Base-by-base conservation (phyloP, 805 yeast species). In the Cyberlindnera lachancei region DNA sequence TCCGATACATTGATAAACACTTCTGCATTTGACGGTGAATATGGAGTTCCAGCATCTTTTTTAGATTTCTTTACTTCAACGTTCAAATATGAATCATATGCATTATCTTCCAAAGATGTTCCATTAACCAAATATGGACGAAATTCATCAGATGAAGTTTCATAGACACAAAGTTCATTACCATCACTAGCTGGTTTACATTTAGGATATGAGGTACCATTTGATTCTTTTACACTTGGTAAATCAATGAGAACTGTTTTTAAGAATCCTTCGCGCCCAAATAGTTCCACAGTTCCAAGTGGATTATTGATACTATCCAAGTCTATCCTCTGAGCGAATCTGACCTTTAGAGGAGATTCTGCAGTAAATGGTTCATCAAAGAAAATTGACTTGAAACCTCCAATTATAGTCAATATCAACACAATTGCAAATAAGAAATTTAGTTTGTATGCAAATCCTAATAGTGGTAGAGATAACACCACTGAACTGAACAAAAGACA, bases 391-490 rank as follows among this genome's bases (percentile, higher is more conserved):
- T 60, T 38, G 4, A 66, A 47, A 10, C 72, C 66, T 10, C 63
- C 34, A 6, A 66, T 38, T 15, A 68, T 51, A 3, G 66, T 46
- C 9, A 60, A 33, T 0, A 65, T 38, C 15, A 78, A 52, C 3
- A 64, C 46, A 4, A 59, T 16, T 2, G 73, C 64, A 24, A 75
- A 53, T 12, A 71, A 38, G 29, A 70, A 61, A 52, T 81, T 80
- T 33, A 82, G 49, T 49, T 79, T 81, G 58, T 79, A 80, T 24
- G 75, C 58, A 50, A 83, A 83, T 6, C 92, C 86, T 29, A 81
- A 45, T 13, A 78, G 49, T 7, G 90, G 80, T 3, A 64, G 26
- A 0, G 68, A 59, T 5, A 73, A 38, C 7, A 59, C 38, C 7
- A 65, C 42, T 1, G 72, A 55, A 12, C 64, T 44, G 4, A 48